These are phyloP conservation scores for Blastobotrys elegans DNA, from an alignment of 1,139 yeast genomes.

Conservation along the genomic window DNA sequence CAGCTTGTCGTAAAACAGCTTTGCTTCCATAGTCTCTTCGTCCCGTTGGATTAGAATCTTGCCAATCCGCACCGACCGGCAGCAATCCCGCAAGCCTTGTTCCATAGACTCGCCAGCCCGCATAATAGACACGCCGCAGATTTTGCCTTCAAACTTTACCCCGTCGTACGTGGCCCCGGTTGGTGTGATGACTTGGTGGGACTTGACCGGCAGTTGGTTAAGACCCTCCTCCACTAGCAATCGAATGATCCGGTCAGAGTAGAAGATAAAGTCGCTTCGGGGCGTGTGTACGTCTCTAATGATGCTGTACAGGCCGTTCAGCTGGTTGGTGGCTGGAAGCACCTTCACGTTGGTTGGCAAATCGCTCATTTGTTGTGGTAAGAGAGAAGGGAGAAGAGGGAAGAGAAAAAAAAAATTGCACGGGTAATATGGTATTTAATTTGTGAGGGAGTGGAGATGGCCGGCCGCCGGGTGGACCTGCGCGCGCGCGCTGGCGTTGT, in stretches of 20 bases:
- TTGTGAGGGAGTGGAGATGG: no score
- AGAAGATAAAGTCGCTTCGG: conserved; percentile 90
- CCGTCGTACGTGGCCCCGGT: conserved; percentile 72
- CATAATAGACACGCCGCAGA: conserved; percentile 95
- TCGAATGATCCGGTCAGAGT: conserved; percentile 90
- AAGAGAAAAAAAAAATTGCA: not conserved
- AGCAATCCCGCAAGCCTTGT: conserved; percentile 93
- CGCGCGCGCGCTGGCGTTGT: not conserved
- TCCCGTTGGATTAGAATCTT: conserved; percentile 95
- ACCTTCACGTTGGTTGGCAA: conserved; percentile 45
- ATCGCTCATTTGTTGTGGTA: not conserved
- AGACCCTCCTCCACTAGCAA: conserved; percentile 91
- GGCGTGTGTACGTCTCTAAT: conserved; percentile 75
- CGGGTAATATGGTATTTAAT: no score
- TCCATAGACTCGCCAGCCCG: conserved; percentile 99
- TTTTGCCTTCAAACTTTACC: conserved; percentile 80
- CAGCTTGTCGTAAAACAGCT: conserved; percentile 75
- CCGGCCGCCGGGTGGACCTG: not conserved
- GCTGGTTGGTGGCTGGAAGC: conserved; percentile 84
- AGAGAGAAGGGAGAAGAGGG: not conserved
- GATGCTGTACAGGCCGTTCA: conserved; percentile 80
- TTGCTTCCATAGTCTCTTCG: conserved; percentile 71
- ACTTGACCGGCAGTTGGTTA: conserved; percentile 82
- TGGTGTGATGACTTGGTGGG: conserved; percentile 64
- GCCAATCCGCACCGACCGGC: conserved; percentile 93